Base-by-base conservation (phyloP, 192 early-diverging fungal genomes). In the Coemansia sp. region DNA sequence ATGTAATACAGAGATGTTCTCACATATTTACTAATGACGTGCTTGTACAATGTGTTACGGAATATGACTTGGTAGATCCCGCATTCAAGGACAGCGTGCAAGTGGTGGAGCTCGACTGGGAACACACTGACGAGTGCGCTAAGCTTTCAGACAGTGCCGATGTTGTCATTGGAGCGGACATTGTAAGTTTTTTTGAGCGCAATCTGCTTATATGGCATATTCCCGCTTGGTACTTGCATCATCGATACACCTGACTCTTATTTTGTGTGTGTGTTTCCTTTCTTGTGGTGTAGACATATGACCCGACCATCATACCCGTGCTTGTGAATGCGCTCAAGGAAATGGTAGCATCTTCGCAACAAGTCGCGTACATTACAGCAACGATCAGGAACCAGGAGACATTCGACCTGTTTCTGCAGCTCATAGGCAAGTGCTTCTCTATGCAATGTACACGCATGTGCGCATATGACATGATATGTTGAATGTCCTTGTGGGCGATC, bases 101-200 rank as follows among this genome's bases (percentile, higher is more conserved):
- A 41, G 38, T 84, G n/a, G 62, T 70, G 4, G 74, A 84, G 53
- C 62, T 84, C 31, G 74, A 76, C 53, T 84, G 81, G 81, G 74
- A 60, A 3, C 61, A 76, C 53, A 63, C 65, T 9, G 61, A 69
- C n/a, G 68, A 73, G 18, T 84, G 81, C 55, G 38, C 68, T 5
- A 61, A n/a, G 15, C 47, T 74, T 7, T 70, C 81, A 0, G 61
- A 52, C 11, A 58, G 62, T 4, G 75, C 50, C n/a, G 79, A 85
- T 47, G 75, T 85, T 36, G 58, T 85, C 24, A 81, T 85, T 64
- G 83, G 83, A 1, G 67, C 74, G n/a, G 83, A 85, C 53, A 72
- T 85, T 52, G 83, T 81, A 81, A 74, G 78, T n/a, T 76, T 40
- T 41, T 11, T 40, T 41, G n/a, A 68, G 27, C 27, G 12, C 27